These are phyloP conservation scores for Magnaporthales sp. DNA, from an alignment of 2,329 filamentous ascomycete genomes.

Conservation along the genomic window DNA sequence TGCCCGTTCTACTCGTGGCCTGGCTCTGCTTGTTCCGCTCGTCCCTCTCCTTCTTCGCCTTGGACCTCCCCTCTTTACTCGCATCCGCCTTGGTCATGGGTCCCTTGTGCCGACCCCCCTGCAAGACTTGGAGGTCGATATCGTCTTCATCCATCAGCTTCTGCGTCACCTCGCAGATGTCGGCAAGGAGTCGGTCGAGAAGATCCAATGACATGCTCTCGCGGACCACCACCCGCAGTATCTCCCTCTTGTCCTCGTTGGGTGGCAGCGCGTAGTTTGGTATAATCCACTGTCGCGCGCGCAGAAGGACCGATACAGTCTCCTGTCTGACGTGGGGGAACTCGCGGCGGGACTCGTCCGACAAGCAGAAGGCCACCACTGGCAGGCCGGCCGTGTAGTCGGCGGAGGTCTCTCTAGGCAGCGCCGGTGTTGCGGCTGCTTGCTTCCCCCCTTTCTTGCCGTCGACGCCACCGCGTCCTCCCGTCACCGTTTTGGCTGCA, in stretches of 20 bases:
- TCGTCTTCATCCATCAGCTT: conserved; percentile 44
- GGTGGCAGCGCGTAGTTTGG: conserved; percentile 63
- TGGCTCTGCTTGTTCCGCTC: conserved; percentile 3
- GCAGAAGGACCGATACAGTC: conserved; percentile 50
- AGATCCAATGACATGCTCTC: conserved; percentile 63
- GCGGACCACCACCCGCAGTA: conserved; percentile 57
- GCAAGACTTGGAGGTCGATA: conserved; percentile 40
- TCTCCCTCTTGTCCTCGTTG: conserved; percentile 51
- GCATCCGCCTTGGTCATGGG: neutral
- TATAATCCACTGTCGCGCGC: conserved; percentile 62
- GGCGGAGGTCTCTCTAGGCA: conserved; percentile 38
- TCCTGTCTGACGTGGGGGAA: conserved; percentile 58
- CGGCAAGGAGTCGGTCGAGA: conserved; percentile 51
- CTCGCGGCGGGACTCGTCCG: conserved; percentile 49
- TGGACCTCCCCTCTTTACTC: conserved; percentile 4
- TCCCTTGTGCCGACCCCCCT: conserved; percentile 15
- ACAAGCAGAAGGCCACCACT: conserved; percentile 59
- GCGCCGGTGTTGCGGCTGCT: conserved; percentile 13
- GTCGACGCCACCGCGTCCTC: conserved; percentile 2
- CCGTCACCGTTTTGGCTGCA: conserved; percentile 12
- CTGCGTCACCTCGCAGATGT: conserved; percentile 54
- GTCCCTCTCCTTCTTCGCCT: conserved; percentile 5
- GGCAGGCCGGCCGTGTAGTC: conserved; percentile 58
- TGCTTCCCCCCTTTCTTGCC: neutral
- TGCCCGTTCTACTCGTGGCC: conserved; percentile 8